Percentiles rank a stretch among this genome's conserved stretches.
These are phyloP conservation scores for Podila minutissima DNA, from an alignment of 192 early-diverging fungal species.

Conservation along the genomic window DNA sequence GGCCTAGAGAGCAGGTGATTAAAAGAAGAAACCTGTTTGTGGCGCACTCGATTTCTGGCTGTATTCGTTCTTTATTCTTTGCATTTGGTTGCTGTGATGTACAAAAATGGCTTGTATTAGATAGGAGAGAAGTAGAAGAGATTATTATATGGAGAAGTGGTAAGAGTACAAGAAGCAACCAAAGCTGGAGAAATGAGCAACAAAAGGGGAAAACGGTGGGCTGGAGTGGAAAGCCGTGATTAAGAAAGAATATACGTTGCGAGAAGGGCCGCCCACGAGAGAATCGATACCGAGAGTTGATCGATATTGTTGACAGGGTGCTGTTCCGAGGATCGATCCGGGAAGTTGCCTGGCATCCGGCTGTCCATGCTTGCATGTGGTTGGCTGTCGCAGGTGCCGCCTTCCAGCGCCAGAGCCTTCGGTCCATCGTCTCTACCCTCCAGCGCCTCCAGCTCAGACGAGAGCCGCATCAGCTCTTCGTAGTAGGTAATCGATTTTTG, in stretches of 20 bases:
- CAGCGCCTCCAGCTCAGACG: constrained; percentile 6
- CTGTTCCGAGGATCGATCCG: background rate
- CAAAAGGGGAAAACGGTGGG: no score
- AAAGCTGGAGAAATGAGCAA: no score
- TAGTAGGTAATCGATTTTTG: constrained; percentile 24
- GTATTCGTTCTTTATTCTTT: no score
- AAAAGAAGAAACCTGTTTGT: no score
- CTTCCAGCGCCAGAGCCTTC: background rate
- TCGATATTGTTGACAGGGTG: background rate
- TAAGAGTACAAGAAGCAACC: no score
- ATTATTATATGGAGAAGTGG: no score
- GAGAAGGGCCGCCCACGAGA: constrained; percentile 36
- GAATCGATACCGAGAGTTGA: constrained; percentile 22
- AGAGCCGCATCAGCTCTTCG: constrained; percentile 12
- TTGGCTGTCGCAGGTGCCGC: background rate
- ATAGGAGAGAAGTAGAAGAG: no score
- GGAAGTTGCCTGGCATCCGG: constrained; percentile 20
- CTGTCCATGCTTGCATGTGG: background rate
- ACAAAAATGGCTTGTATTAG: no score
- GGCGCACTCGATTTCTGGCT: no score
- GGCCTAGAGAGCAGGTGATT: no score
- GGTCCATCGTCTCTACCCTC: background rate
- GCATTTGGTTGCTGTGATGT: no score
- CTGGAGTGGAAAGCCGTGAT: no score
- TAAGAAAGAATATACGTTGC: constrained; percentile 36